Conservation (phyloP, 148 eudicot species). For the Selenicereus undatus region DNA sequence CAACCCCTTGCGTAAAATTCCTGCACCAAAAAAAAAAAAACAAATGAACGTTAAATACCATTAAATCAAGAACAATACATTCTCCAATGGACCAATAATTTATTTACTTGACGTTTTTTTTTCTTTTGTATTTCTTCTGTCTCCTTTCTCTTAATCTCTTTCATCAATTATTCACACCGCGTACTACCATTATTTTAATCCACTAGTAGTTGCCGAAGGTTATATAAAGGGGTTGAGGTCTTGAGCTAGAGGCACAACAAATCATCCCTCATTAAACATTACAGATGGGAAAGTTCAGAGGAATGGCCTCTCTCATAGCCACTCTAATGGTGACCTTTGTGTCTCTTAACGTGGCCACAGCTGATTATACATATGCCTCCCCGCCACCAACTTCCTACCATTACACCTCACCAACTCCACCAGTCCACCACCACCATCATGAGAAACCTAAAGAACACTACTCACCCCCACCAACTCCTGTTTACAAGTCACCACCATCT, state of each 20-base stretch:
- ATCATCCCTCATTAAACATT: not conserved
- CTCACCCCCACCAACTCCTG: not conserved
- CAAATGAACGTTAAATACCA: too few relatives aligned
- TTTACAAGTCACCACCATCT: not conserved
- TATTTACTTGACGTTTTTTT: not conserved
- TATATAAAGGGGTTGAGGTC: conserved; percentile 8
- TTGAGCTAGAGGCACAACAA: not conserved
- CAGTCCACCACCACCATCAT: not conserved
- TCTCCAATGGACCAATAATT: not conserved
- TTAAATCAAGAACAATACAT: not conserved
- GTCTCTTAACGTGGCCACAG: conserved; percentile 29
- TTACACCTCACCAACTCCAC: conserved; percentile 11
- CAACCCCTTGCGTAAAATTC: too few relatives aligned
- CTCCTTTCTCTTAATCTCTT: not conserved
- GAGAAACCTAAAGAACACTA: not conserved
- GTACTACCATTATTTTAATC: not conserved
- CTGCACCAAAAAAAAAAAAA: too few relatives aligned
- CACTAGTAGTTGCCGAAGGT: not conserved
- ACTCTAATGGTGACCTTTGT: conserved; percentile 39
- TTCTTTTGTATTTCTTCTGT: not conserved
- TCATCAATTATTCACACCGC: conserved; percentile 5
- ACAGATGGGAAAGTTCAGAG: conserved; percentile 20
- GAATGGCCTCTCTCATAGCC: conserved; percentile 36
- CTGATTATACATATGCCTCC: conserved; percentile 38
- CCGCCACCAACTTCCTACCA: conserved; percentile 27